phyloP scores from a whole-genome alignment of 148 eudicot species.

The Amaranthus cruentus region DNA sequence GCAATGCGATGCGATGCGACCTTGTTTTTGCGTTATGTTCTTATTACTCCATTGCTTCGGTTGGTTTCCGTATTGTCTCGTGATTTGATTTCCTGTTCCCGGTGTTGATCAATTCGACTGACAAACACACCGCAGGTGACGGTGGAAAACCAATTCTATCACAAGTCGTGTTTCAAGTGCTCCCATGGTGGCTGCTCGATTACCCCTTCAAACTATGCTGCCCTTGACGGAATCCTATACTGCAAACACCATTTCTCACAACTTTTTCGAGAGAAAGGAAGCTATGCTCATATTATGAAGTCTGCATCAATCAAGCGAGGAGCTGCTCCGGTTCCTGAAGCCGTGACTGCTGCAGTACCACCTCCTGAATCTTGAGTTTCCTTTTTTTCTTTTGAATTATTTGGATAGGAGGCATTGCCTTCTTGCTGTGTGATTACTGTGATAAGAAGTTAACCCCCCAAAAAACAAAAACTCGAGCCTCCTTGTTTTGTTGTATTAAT shows the following conservation, averaged over 20 bases:
- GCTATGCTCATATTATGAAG: slow-evolving; percentile 79
- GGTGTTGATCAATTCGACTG: not conserved
- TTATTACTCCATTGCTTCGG: not conserved
- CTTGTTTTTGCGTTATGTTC: no score
- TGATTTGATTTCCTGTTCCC: slow-evolving; percentile 1
- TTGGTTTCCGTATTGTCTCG: not conserved
- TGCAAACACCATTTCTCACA: slow-evolving; percentile 95
- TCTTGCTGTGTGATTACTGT: slow-evolving; percentile 10
- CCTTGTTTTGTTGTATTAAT: slow-evolving; percentile 11
- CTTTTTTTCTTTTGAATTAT: not conserved
- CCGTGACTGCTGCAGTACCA: slow-evolving; percentile 32
- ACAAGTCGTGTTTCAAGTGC: slow-evolving; percentile 87
- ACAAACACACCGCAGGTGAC: slow-evolving; percentile 50
- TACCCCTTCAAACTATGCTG: slow-evolving; percentile 87
- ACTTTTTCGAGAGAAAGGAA: slow-evolving; percentile 93
- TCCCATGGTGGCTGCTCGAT: slow-evolving; percentile 77
- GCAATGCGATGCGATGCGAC: no score
- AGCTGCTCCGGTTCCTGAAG: slow-evolving; percentile 45
- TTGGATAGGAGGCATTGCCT: slow-evolving; percentile 6
- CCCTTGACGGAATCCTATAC: slow-evolving; percentile 74
- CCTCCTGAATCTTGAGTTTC: slow-evolving; percentile 17
- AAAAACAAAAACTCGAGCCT: not conserved
- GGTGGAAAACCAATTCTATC: slow-evolving; percentile 71
- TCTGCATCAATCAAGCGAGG: slow-evolving; percentile 61
- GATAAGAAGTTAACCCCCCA: slow-evolving; percentile 3